These are phyloP conservation scores for Prunus mongolica DNA, from an alignment of 306 rosid genomes.

Conservation along the genomic window DNA sequence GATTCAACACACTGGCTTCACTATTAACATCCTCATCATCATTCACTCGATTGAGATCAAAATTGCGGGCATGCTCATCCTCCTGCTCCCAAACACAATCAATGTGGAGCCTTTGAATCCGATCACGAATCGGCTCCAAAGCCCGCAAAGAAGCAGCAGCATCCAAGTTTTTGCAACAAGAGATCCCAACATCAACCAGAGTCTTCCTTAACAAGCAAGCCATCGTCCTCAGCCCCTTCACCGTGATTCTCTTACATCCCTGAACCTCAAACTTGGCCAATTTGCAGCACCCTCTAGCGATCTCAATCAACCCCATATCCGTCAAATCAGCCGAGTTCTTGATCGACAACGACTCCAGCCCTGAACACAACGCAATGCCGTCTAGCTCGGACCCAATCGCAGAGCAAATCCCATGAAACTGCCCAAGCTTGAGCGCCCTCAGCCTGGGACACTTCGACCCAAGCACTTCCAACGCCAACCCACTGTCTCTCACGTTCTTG, in stretches of 20 bases:
- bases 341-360: slow-evolving; percentile 63
- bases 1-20: background rate
- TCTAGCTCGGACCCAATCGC: slow-evolving; percentile 71
- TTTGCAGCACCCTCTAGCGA: slow-evolving; percentile 75
- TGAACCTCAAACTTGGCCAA: slow-evolving; percentile 54
- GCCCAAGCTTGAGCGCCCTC: slow-evolving; percentile 65
- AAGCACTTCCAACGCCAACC: slow-evolving; percentile 67
- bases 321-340: slow-evolving; percentile 66
- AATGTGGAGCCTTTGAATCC: slow-evolving; percentile 67
- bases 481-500: slow-evolving; percentile 68
- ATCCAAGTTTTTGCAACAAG: slow-evolving; percentile 64
- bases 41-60: slow-evolving; percentile 32
- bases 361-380: slow-evolving; percentile 74
- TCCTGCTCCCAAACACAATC: slow-evolving; percentile 76
- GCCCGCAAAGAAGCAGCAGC: slow-evolving; percentile 53
- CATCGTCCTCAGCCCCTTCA: slow-evolving; percentile 70
- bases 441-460: slow-evolving; percentile 58
- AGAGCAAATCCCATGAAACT: slow-evolving; percentile 76
- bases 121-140: slow-evolving; percentile 60
- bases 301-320: slow-evolving; percentile 90
- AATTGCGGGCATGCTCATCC: slow-evolving; percentile 13
- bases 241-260: slow-evolving; percentile 72
- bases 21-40: slow-evolving; percentile 6
- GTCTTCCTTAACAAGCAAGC: slow-evolving; percentile 50
- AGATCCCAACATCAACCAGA: slow-evolving; percentile 58